Base-by-base conservation (phyloP, 495 filamentous ascomycete genomes). In the Podospora didyma region DNA sequence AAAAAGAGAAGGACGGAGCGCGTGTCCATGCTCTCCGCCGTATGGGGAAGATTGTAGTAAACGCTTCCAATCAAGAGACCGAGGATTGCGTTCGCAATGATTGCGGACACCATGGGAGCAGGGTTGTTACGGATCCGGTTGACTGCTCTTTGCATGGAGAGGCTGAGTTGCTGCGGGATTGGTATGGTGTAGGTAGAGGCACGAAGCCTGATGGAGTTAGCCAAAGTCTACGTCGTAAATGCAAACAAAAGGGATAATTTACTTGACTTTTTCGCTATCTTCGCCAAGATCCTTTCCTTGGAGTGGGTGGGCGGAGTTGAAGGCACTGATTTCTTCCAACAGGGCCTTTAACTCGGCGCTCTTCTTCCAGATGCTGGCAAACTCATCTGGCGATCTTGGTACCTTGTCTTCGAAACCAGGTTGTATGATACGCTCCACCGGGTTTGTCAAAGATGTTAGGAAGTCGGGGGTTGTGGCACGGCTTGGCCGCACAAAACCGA, bases 381-480 rank as follows among this genome's bases (percentile, higher is more conserved):
- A 92, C 73, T 64, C 88, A 77, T 69, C 81, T 70, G 20, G 86
- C 68, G 19, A 84, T 83, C 66, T 82, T 78, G 23, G 89, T 77
- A 42, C 82, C 75, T 14, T 75, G 4, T 69, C 74, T 62, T 89
- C 83, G 50, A 75, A 82, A 3, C 86, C 88, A 9, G 75, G 71
- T 20, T 83, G 80, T 59, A 86, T 82, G 11, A 78, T 70, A 11
- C 88, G 77, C 53, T 88, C 86, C 6, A 75, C 76, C 2, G 84
- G 82, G 58, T 87, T 85, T 1, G n/a, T 88, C 86, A 90, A 75
- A 3, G 82, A 84, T 0, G 86, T 89, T 7, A 90, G 69, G 66
- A 89, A 90, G 61, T 90, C 88, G 10, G 84, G 80, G 0, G 80
- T 85, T 0, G 81, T 85, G 59, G 77, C 73, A 2, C 82, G 64